Conservation (phyloP, 2,329 filamentous ascomycete genomes). For the Emmonsiellopsis sp. region DNA sequence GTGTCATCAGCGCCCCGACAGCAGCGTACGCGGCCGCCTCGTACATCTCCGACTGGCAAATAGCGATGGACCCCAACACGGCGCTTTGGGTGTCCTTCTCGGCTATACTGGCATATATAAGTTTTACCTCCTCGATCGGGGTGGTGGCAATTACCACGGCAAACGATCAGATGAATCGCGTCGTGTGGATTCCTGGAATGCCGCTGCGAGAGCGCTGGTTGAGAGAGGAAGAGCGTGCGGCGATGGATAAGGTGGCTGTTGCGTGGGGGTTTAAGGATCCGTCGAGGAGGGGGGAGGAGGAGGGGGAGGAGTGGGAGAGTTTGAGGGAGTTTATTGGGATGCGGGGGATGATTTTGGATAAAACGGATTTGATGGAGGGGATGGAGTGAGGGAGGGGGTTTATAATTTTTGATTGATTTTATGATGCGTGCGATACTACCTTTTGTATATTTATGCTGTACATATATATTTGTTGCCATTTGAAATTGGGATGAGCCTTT, state of each 20-base stretch:
- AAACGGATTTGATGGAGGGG: constrained; percentile 81
- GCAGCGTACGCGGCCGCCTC: constrained; percentile 57
- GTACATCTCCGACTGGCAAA: constrained; percentile 57
- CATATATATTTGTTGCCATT: too few species aligned
- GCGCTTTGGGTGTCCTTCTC: constrained; percentile 72
- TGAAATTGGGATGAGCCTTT: too few species aligned
- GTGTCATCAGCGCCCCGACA: constrained; percentile 26
- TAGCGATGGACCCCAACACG: constrained; percentile 63
- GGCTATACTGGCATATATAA: constrained; percentile 73
- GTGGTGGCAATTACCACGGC: constrained; percentile 74
- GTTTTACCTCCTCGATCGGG: constrained; percentile 71
- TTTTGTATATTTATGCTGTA: too few species aligned
- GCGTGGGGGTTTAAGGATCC: constrained; percentile 86
- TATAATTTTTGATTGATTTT: background rate
- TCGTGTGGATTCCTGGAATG: constrained; percentile 79
- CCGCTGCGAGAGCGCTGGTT: constrained; percentile 75
- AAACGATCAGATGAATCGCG: constrained; percentile 91
- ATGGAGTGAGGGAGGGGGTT: constrained; percentile 55
- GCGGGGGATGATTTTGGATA: constrained; percentile 83
- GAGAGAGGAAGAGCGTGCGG: constrained; percentile 79
- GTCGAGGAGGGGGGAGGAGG: constrained; percentile 76
- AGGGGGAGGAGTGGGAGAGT: constrained; percentile 79
- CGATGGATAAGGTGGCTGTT: constrained; percentile 73
- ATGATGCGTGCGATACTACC: background rate
- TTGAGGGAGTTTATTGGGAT: constrained; percentile 73